Conservation (phyloP, 2,329 filamentous ascomycete genomes). For the Cladosporium sp. region DNA sequence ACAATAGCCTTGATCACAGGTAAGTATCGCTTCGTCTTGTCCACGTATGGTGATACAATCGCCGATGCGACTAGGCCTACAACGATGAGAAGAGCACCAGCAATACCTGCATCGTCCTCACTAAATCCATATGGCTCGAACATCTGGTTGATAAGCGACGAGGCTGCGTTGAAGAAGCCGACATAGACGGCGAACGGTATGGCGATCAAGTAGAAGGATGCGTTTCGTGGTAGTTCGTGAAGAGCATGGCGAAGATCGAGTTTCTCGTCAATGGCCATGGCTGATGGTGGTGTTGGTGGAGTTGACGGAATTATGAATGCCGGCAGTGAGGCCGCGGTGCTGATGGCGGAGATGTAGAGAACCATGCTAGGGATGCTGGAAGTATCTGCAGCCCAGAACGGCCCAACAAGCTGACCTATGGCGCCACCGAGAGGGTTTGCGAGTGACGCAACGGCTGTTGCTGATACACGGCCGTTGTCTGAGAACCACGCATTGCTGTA, state of each 20-base stretch:
- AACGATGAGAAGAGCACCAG: slow-evolving; percentile 81
- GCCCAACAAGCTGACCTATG: slow-evolving; percentile 79
- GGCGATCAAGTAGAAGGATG: slow-evolving; percentile 75
- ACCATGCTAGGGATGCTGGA: slow-evolving; percentile 73
- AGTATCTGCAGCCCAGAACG: slow-evolving; percentile 63
- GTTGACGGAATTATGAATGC: slow-evolving; percentile 73
- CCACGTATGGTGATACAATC: slow-evolving; percentile 73
- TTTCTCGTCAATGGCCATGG: slow-evolving; percentile 55
- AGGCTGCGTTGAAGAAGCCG: slow-evolving; percentile 89
- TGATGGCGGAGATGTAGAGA: slow-evolving; percentile 44
- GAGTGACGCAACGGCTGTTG: slow-evolving; percentile 77
- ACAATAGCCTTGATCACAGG: slow-evolving; percentile 67
- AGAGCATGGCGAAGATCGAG: slow-evolving; percentile 53
- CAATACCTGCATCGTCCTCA: slow-evolving; percentile 82
- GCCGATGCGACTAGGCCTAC: slow-evolving; percentile 77
- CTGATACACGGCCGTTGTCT: slow-evolving; percentile 72
- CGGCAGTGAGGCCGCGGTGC: slow-evolving; percentile 62
- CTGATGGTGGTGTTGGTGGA: slow-evolving; percentile 72
- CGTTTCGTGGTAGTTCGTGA: slow-evolving; percentile 43
- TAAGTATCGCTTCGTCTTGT: slow-evolving; percentile 77
- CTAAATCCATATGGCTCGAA: slow-evolving; percentile 78
- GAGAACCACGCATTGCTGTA: slow-evolving; percentile 97
- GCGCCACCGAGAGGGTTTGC: slow-evolving; percentile 90
- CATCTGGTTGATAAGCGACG: slow-evolving; percentile 84
- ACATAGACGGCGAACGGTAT: slow-evolving; percentile 81